These are phyloP conservation scores for Obba rivulosa DNA, from an alignment of 768 basidiomycete genomes.

Conservation along the genomic window DNA sequence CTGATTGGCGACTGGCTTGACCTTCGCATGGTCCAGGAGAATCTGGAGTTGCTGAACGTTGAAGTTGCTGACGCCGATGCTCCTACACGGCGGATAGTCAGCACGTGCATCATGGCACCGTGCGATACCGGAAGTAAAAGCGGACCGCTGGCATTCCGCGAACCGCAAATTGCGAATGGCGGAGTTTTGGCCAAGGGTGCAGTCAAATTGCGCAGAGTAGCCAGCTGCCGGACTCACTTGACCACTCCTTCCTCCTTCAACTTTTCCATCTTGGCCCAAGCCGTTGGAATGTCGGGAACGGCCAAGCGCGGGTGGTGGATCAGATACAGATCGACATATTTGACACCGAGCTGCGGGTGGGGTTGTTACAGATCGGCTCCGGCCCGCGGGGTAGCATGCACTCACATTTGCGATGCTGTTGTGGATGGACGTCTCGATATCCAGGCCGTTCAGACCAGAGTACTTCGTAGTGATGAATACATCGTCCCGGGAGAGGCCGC, in stretches of 20 bases:
- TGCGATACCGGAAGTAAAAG: no score
- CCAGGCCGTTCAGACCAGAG: slow-evolving; percentile 44
- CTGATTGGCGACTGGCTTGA: slow-evolving; percentile 67
- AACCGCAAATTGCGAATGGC: no score
- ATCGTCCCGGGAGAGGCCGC: slow-evolving; percentile 49
- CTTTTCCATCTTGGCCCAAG: slow-evolving; percentile 61
- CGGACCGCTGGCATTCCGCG: no score
- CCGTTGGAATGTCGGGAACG: slow-evolving; percentile 51
- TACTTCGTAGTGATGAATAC: slow-evolving; percentile 67
- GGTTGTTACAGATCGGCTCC: background rate
- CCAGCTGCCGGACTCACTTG: slow-evolving; percentile 34
- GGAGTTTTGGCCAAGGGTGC: no score
- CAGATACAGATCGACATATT: slow-evolving; percentile 67
- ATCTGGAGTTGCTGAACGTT: slow-evolving; percentile 45
- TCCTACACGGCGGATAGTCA: slow-evolving; percentile 32
- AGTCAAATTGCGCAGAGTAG: background rate
- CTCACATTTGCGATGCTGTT: slow-evolving; percentile 53
- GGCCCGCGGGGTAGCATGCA: background rate
- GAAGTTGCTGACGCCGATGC: slow-evolving; percentile 73
- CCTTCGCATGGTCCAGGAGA: slow-evolving; percentile 52
- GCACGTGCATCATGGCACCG: no score
- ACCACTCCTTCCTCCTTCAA: slow-evolving; percentile 50
- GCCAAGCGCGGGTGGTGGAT: slow-evolving; percentile 56
- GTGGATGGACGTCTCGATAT: slow-evolving; percentile 49
- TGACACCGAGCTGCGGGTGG: slow-evolving; percentile 47